Evolutionary conservation across 1,284 basidiomycete species (phyloP).

Genomic region (Ustilago shanxiensis): DNA sequence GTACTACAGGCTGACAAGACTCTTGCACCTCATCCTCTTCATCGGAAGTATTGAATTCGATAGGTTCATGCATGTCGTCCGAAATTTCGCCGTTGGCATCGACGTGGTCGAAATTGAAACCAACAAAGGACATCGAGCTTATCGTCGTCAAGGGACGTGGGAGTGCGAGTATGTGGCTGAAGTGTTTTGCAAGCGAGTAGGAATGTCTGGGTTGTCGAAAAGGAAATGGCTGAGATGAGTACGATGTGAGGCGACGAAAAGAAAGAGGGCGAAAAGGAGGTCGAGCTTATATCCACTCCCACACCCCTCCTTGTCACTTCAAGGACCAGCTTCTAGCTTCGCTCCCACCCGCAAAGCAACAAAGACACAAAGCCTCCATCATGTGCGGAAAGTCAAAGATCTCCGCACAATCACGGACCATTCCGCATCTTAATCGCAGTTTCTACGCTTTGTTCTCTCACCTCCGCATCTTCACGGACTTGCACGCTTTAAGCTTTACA

Average conservation of each 20-base stretch:
- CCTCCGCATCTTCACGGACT: not conserved
- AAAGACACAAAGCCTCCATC: not conserved
- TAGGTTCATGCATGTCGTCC: conserved; percentile 17
- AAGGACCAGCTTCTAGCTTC: no score
- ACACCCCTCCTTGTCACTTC: not conserved
- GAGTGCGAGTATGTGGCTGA: no score
- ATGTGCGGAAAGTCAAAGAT: not conserved
- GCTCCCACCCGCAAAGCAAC: no score
- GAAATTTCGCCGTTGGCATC: not conserved
- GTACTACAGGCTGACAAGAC: not conserved
- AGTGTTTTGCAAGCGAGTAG: no score
- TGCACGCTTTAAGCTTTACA: no score
- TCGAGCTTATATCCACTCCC: not conserved
- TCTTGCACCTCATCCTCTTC: conserved; percentile 9
- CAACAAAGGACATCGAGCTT: not conserved
- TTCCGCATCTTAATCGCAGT: not conserved
- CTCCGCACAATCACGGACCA: not conserved
- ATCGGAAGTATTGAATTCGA: conserved; percentile 22
- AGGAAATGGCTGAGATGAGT: not conserved
- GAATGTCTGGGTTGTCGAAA: no score
- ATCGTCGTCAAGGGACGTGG: no score
- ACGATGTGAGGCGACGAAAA: not conserved
- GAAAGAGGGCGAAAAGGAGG: not conserved
- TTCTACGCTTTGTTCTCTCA: not conserved
- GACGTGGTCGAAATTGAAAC: not conserved